phyloP scores from a whole-genome alignment of 306 rosid genomes.

The Prunus davidiana region DNA sequence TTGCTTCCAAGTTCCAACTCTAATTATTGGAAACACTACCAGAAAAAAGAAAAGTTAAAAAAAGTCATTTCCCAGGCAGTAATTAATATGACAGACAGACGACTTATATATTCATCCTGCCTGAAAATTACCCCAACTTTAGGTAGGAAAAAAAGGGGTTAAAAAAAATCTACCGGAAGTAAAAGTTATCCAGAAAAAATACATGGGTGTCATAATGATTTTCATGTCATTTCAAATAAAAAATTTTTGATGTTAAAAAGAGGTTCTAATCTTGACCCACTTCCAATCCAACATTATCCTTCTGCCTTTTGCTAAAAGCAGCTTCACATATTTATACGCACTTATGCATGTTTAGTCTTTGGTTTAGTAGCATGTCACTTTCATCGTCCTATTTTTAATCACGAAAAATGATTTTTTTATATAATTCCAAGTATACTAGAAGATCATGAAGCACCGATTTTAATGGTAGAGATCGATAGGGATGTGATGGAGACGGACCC shows the following conservation, averaged over 20 bases:
- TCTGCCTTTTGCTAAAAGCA: not conserved
- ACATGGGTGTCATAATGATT: not conserved
- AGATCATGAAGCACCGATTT: too few species aligned
- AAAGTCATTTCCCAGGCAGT: too few species aligned
- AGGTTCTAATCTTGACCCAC: not conserved
- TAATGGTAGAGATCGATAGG: too few species aligned
- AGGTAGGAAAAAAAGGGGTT: not conserved
- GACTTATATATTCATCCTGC: not conserved
- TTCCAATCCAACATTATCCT: not conserved
- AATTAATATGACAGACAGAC: not conserved
- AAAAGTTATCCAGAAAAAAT: not conserved
- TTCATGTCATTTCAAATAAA: not conserved
- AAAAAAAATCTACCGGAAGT: not conserved
- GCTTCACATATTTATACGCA: too few species aligned
- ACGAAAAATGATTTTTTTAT: too few species aligned
- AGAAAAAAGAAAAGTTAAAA: not conserved
- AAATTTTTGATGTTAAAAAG: not conserved
- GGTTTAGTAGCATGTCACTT: too few species aligned
- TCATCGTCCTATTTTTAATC: too few species aligned
- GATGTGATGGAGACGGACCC: not conserved
- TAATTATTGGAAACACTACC: not conserved
- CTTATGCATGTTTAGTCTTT: not conserved
- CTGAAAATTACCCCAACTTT: not conserved
- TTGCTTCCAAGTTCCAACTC: not conserved
- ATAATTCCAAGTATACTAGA: too few species aligned